Evolutionary conservation across 2,329 filamentous ascomycete species (phyloP), one percentile per base, ranked within the genome.

Genomic region (Colletotrichum echinochloae): DNA sequence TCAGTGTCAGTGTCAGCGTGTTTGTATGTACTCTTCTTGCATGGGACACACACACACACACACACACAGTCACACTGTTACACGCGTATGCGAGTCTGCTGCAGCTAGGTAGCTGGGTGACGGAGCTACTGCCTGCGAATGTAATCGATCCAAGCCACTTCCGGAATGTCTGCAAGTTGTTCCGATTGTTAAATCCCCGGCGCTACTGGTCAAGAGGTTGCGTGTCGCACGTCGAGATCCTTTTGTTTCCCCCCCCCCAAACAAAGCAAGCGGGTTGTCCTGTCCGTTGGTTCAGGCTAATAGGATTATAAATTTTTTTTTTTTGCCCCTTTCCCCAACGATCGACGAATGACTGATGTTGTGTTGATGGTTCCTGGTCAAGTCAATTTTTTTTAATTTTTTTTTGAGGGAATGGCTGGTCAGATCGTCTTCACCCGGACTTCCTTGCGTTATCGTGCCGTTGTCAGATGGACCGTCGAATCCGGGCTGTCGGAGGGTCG

Each of bases 51-150:
- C 57, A 20, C 18, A 49, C 30, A 60, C 28, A 49, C 39, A n/a
- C n/a, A n/a, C n/a, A n/a, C n/a, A 49, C 57, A 20, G 39, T 60
- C 30, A 60, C 28, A 49, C 39, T 57, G 41, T 39, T 28, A 61
- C 59, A 37, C 14, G 44, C 44, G 28, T 46, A 61, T 49, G 59
- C 59, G 59, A 23, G 44, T 26, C 12, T 51, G 41, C 59, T 61
- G 59, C 59, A 61, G 59, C 59, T 30, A 20, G n/a, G 18, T 20
- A 8, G 28, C 18, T 28, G n/a, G n/a, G n/a, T n/a, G n/a, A n/a
- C n/a, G n/a, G n/a, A n/a, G n/a, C n/a, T n/a, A n/a, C n/a, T n/a
- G n/a, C n/a, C n/a, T n/a, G n/a, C n/a, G n/a, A n/a, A 61, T 33
- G 20, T 60, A 23, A 23, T 5, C 2, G 39, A 60, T 60, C 8